phyloP scores from a whole-genome alignment of 495 filamentous ascomycete species.

The Penicillium bialowiezense region DNA sequence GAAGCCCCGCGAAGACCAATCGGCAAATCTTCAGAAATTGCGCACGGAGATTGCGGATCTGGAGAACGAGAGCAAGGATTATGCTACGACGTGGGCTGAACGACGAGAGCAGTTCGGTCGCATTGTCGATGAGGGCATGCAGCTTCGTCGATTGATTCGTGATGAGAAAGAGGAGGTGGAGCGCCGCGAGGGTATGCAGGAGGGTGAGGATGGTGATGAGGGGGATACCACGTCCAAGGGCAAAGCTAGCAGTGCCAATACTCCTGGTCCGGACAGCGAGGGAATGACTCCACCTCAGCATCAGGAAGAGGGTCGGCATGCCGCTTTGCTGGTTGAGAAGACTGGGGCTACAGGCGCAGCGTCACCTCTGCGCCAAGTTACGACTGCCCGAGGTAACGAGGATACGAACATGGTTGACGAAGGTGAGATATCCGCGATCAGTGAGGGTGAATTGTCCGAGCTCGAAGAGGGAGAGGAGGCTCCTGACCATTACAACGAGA shows the following conservation, averaged over 20 bases:
- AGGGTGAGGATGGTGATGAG: conserved; percentile 70
- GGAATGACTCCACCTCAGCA: conserved; percentile 47
- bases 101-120: conserved; percentile 82
- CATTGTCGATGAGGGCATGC: conserved; percentile 88
- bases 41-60: conserved; percentile 85
- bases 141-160: conserved; percentile 78
- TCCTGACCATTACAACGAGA: conserved; percentile 50
- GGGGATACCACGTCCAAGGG: conserved; percentile 55
- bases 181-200: conserved; percentile 73
- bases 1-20: conserved; percentile 79
- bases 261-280: conserved; percentile 61
- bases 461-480: conserved; percentile 50
- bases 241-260: conserved; percentile 55
- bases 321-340: conserved; percentile 38
- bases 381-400: conserved; percentile 34
- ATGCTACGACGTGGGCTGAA: conserved; percentile 80
- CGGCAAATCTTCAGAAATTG: conserved; percentile 71
- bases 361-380: conserved; percentile 43
- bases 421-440: conserved; percentile 57
- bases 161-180: conserved; percentile 93
- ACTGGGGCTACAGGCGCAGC: conserved; percentile 21
- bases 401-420: conserved; percentile 59
- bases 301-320: conserved; percentile 39
- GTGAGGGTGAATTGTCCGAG: conserved; percentile 36
- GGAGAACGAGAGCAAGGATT: conserved; percentile 77